Evolutionary conservation across 2,329 filamentous ascomycete genomes (phyloP).

Genomic region (Talaromyces albobiverticillius): DNA sequence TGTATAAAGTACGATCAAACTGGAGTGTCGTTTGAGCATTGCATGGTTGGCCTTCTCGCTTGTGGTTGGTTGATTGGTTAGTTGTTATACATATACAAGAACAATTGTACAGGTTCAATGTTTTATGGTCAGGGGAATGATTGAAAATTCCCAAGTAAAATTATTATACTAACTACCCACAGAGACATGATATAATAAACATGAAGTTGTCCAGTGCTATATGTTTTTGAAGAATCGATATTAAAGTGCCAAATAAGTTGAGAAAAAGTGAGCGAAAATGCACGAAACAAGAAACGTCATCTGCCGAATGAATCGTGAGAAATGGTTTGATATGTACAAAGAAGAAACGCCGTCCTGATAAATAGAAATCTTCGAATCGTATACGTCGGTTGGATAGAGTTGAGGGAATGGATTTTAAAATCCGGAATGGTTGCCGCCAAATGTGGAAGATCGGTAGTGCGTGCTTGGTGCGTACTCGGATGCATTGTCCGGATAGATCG

Average conservation of each 20-base stretch:
- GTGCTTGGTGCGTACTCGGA: slow-evolving; percentile 46
- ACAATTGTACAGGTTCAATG: not conserved
- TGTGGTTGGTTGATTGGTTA: not conserved
- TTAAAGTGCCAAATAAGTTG: not conserved
- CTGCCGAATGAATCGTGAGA: not conserved
- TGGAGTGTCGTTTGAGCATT: too few species aligned
- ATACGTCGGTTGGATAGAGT: not conserved
- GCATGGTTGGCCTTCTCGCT: not conserved
- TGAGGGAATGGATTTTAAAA: slow-evolving; percentile 3
- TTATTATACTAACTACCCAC: not conserved
- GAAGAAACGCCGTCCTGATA: not conserved
- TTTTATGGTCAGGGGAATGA: not conserved
- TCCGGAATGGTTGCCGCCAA: slow-evolving; percentile 30
- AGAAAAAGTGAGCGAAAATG: not conserved
- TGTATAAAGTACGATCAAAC: too few species aligned
- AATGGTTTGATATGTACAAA: not conserved
- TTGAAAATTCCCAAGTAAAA: too few species aligned
- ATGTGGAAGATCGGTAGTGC: slow-evolving; percentile 39
- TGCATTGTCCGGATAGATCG: slow-evolving; percentile 63
- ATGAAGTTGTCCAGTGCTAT: not conserved
- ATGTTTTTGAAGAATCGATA: not conserved
- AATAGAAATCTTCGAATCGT: not conserved
- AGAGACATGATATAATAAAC: not conserved
- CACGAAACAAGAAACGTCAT: not conserved
- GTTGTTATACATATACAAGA: too few species aligned